A percentile compares a stretch with the other conserved stretches of the same genome.
Conservation (phyloP, 768 basidiomycete species). For the Russula foetens region DNA sequence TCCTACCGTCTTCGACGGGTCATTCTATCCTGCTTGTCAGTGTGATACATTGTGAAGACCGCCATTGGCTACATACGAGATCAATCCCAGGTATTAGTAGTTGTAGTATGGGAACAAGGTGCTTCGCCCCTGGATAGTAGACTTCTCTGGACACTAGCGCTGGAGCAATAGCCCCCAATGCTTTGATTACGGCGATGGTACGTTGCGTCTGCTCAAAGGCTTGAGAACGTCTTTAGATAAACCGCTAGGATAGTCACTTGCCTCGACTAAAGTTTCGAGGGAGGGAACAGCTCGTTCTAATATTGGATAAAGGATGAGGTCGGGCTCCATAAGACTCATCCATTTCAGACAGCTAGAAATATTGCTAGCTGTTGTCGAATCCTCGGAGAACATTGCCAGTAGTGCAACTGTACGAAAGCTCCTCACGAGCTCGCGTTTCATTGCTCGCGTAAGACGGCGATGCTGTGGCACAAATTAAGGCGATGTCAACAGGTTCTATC, state of each 20-base stretch:
- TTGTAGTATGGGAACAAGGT: slow-evolving; percentile 71
- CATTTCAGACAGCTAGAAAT: slow-evolving; percentile 77
- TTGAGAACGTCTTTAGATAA: neutral
- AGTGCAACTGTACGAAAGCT: slow-evolving; percentile 74
- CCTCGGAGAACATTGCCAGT: slow-evolving; percentile 87
- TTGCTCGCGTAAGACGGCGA: slow-evolving; percentile 66
- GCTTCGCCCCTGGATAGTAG: slow-evolving; percentile 76
- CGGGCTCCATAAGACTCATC: slow-evolving; percentile 78
- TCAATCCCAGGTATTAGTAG: slow-evolving; percentile 83
- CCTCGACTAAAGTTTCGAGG: slow-evolving; percentile 83
- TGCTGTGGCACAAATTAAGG: slow-evolving; percentile 32
- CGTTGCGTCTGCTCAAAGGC: slow-evolving; percentile 57
- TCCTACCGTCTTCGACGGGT: slow-evolving; percentile 67
- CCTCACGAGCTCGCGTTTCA: slow-evolving; percentile 81
- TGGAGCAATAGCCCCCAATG: slow-evolving; percentile 71
- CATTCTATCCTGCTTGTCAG: slow-evolving; percentile 41
- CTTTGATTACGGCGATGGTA: slow-evolving; percentile 80
- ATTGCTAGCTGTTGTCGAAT: slow-evolving; percentile 61
- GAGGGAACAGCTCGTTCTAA: slow-evolving; percentile 80
- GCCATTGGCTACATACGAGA: slow-evolving; percentile 40
- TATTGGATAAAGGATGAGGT: slow-evolving; percentile 72
- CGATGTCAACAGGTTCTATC: neutral
- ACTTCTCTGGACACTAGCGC: slow-evolving; percentile 72
- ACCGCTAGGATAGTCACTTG: slow-evolving; percentile 24
- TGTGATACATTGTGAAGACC: neutral